A percentile compares a stretch with the other conserved stretches of the same genome.
phyloP scores from a whole-genome alignment of 257 asterid genomes.

The Solanum megistacrolobum region DNA sequence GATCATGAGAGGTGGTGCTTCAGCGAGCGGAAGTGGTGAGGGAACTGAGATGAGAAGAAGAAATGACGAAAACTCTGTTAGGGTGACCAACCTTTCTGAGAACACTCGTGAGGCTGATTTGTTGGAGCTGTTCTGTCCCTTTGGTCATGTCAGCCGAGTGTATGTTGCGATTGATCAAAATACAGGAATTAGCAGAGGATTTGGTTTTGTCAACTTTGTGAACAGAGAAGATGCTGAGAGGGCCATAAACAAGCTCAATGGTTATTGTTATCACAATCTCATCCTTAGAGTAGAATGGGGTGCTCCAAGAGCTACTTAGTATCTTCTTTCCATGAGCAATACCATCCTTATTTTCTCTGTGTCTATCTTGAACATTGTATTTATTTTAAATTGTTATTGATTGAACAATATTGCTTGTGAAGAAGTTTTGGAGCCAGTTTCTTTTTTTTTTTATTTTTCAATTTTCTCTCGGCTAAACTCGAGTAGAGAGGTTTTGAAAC shows the following conservation, averaged over 20 bases:
- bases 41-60: conserved; percentile 80
- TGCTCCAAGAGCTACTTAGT: conserved; percentile 42
- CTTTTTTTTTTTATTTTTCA: background rate
- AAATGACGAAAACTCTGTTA: conserved; percentile 80
- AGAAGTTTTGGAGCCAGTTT: background rate
- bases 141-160: conserved; percentile 55
- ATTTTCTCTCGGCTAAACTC: background rate
- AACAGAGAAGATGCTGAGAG: conserved; percentile 80
- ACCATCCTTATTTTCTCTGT: background rate
- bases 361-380: background rate
- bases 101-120: conserved; percentile 89
- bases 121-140: conserved; percentile 77
- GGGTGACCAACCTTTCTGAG: conserved; percentile 87
- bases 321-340: background rate
- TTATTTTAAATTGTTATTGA: background rate
- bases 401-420: background rate
- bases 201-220: conserved; percentile 83
- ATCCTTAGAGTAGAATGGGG: conserved; percentile 89
- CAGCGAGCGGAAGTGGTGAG: conserved; percentile 25
- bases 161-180: conserved; percentile 80
- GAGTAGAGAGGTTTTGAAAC: too few species aligned
- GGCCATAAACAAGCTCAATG: conserved; percentile 29
- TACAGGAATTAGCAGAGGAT: conserved; percentile 71
- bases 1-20: conserved; percentile 43
- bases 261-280: too few species aligned